These are phyloP conservation scores for Penicillium cosmopolitanum DNA, from an alignment of 495 filamentous ascomycete species.

Conservation along the genomic window DNA sequence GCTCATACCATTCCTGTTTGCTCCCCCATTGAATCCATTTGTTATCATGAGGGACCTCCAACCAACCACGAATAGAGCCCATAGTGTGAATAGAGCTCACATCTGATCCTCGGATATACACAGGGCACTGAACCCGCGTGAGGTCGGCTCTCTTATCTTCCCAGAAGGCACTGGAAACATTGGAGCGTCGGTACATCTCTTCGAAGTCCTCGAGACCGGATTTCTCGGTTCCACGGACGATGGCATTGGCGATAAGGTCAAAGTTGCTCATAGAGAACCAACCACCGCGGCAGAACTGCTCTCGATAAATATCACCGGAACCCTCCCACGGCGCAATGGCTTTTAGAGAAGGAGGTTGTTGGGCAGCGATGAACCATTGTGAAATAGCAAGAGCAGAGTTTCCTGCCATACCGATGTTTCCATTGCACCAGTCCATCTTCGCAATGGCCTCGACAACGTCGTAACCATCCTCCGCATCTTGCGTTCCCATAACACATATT, in stretches of 20 bases:
- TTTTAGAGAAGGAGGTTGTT: constrained; percentile 43
- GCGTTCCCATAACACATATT: constrained; percentile 44
- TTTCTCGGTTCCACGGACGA: constrained; percentile 23
- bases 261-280: constrained; percentile 18
- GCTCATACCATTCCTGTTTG: constrained; percentile 48
- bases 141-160: constrained; percentile 34
- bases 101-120: constrained; percentile 34
- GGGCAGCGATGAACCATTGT: constrained; percentile 46
- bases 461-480: constrained; percentile 48
- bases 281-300: constrained; percentile 41
- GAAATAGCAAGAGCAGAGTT: constrained; percentile 44
- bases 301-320: constrained; percentile 47
- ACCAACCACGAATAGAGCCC: constrained; percentile 39
- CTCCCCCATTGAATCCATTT: constrained; percentile 38
- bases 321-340: constrained; percentile 54
- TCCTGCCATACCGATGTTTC: constrained; percentile 47
- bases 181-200: constrained; percentile 34
- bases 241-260: constrained; percentile 33
- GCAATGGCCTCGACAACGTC: constrained; percentile 50
- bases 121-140: constrained; percentile 23
- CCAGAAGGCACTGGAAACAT: constrained; percentile 29
- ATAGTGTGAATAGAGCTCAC: constrained; percentile 38
- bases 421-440: constrained; percentile 47
- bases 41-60: constrained; percentile 22
- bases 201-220: constrained; percentile 35